phyloP scores from a whole-genome alignment of 768 basidiomycete species.

The Collybia nuda region DNA sequence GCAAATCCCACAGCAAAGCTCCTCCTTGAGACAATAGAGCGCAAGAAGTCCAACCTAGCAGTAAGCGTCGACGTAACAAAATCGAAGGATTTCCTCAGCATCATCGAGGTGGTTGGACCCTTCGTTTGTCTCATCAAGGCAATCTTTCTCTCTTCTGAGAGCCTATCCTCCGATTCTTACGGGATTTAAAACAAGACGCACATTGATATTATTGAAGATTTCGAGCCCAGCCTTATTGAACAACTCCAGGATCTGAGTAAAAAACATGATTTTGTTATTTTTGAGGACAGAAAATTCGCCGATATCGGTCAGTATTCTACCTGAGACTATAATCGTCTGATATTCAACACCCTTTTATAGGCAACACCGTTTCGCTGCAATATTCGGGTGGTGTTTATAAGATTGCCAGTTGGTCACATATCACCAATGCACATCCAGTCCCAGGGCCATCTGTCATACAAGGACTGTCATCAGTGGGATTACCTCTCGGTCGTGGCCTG shows the following conservation, averaged over 20 bases:
- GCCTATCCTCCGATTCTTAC: slow-evolving; percentile 20
- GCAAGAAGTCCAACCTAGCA: slow-evolving; percentile 89
- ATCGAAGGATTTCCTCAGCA: slow-evolving; percentile 72
- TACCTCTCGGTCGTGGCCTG: slow-evolving; percentile 82
- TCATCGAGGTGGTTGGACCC: slow-evolving; percentile 88
- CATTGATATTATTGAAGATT: slow-evolving; percentile 94
- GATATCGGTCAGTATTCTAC: slow-evolving; percentile 76
- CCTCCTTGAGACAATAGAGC: slow-evolving; percentile 78
- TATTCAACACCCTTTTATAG: slow-evolving; percentile 38
- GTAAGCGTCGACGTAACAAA: slow-evolving; percentile 95
- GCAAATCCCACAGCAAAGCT: slow-evolving; percentile 75
- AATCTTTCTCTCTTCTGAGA: slow-evolving; percentile 25
- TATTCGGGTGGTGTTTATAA: slow-evolving; percentile 92
- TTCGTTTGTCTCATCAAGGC: slow-evolving; percentile 95
- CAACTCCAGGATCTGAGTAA: slow-evolving; percentile 66
- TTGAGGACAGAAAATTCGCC: slow-evolving; percentile 98
- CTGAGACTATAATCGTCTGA: not conserved
- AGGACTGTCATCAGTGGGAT: slow-evolving; percentile 86
- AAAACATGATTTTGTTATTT: slow-evolving; percentile 92
- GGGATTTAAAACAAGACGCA: slow-evolving; percentile 70
- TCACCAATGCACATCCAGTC: slow-evolving; percentile 95
- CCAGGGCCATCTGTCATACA: slow-evolving; percentile 94
- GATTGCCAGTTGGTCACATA: slow-evolving; percentile 94
- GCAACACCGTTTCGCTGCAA: slow-evolving; percentile 94
- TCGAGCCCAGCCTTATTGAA: slow-evolving; percentile 68